Base-by-base conservation (phyloP, 495 filamentous ascomycete genomes). In the Durotheca rogersii region DNA sequence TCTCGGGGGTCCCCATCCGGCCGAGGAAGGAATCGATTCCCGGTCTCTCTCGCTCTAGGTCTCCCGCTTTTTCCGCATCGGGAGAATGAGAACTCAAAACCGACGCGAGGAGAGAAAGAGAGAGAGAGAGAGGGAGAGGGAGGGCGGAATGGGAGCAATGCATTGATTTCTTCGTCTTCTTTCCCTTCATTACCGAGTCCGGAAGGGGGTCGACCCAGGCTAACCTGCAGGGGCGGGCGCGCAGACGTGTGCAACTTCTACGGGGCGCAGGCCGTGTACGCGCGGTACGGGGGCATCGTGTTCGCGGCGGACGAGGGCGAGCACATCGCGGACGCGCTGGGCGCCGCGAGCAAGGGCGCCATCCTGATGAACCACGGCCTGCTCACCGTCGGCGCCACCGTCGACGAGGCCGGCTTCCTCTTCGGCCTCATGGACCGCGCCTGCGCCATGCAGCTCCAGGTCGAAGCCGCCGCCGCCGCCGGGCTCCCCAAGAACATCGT, bases 321-420 rank as follows among this genome's bases (percentile, higher is more conserved):
- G 33, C 70, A 67, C 31, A 80, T 83, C 53, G 76, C 79, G 10
- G 41, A 57, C 12, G 66, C 72, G 21, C 65, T 83, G 1, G 79
- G 77, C 0, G 23, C 41, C 17, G 58, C 58, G 15, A 73, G 71
- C 41, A 79, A 73, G 56, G 72, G 60, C 4, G 66, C 71, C 10
- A 75, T 82, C 7, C 68, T 83, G 6, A 63, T 72, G 48, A 81
- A 82, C 41, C 80, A 83, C 53, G 78, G 78, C 0, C 60, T 83
- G 10, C 56, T 83, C 20, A 80, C 77, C 0, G 76, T 75, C 2
- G 79, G 78, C 1, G 30, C 54, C 7, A 81, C 75, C 0, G 75
- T 80, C 0, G 79, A 81, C 62, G 79, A 81, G 56, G 78, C 77
- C 2, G 76, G 71, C 7, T 81, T 71, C 56, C 57, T 79, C 9